Evolutionary conservation across 495 filamentous ascomycete genomes (phyloP).

Genomic region (Aspergillus sclerotiicarbonarius): DNA sequence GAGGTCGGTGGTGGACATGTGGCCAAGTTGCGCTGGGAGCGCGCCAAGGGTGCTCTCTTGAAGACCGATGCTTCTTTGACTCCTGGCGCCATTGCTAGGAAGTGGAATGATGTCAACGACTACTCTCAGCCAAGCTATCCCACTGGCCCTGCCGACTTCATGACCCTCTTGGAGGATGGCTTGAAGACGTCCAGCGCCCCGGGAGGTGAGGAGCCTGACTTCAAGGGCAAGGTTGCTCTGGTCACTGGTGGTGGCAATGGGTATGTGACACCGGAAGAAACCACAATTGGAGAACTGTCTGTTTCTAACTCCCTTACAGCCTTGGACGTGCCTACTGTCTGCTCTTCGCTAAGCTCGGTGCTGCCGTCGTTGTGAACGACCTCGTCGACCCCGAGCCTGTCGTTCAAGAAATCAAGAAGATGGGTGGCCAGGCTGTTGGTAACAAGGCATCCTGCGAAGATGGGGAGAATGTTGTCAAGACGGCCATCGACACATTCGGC

Average conservation of each 20-base stretch:
- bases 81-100: slow-evolving; percentile 79
- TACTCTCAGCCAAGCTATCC: slow-evolving; percentile 85
- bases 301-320: slow-evolving; percentile 32
- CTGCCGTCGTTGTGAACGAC: slow-evolving; percentile 92
- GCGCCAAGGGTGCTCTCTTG: slow-evolving; percentile 83
- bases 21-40: slow-evolving; percentile 94
- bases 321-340: slow-evolving; percentile 92
- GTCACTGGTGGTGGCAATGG: slow-evolving; percentile 91
- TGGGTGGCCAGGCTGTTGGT: slow-evolving; percentile 87
- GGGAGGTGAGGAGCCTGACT: slow-evolving; percentile 75
- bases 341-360: slow-evolving; percentile 86
- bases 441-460: slow-evolving; percentile 95
- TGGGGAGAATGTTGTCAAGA: slow-evolving; percentile 88
- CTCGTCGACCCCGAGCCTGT: slow-evolving; percentile 88
- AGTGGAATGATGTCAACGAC: slow-evolving; percentile 85
- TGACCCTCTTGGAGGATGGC: slow-evolving; percentile 82
- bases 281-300: slow-evolving; percentile 7
- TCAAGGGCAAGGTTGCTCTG: slow-evolving; percentile 86
- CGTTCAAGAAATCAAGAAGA: slow-evolving; percentile 86
- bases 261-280: slow-evolving; percentile 34
- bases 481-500: slow-evolving; percentile 88
- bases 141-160: slow-evolving; percentile 83
- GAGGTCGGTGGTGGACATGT: slow-evolving; percentile 93
- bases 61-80: slow-evolving; percentile 89
- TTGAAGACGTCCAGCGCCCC: slow-evolving; percentile 72